Evolutionary conservation across 352 stramenopile species (phyloP).

Genomic region (Globisporangium echinulatum): DNA sequence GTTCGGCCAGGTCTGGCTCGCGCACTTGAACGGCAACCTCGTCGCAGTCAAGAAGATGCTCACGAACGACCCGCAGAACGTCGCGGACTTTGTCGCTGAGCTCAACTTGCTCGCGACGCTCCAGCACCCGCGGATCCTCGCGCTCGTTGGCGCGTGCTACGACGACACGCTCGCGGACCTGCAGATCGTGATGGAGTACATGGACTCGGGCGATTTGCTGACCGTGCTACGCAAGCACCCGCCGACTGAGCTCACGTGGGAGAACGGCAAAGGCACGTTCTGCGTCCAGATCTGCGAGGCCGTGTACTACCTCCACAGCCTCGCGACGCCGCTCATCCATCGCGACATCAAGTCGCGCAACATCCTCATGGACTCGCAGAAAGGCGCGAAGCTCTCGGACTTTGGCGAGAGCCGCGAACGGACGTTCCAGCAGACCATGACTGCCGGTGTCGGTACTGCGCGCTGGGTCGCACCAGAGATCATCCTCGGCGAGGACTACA

Average conservation of each 20-base stretch:
- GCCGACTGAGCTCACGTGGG: slow-evolving; percentile 44
- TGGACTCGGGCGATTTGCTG: slow-evolving; percentile 65
- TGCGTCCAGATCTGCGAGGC: slow-evolving; percentile 78
- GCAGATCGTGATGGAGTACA: slow-evolving; percentile 80
- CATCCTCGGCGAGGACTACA: slow-evolving; percentile 73
- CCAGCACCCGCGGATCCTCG: slow-evolving; percentile 68
- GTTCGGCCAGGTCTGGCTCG: slow-evolving; percentile 80
- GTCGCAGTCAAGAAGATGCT: slow-evolving; percentile 83
- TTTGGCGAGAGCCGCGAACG: slow-evolving; percentile 74
- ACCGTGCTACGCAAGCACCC: slow-evolving; percentile 44
- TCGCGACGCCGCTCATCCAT: slow-evolving; percentile 86
- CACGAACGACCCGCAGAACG: slow-evolving; percentile 39
- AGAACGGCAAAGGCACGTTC: slow-evolving; percentile 58
- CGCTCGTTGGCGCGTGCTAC: slow-evolving; percentile 67
- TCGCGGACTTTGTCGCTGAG: slow-evolving; percentile 68
- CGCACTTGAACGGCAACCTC: slow-evolving; percentile 51
- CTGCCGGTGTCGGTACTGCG: slow-evolving; percentile 59
- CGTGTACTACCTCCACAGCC: slow-evolving; percentile 85
- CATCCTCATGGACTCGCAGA: slow-evolving; percentile 76
- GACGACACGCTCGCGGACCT: slow-evolving; percentile 59
- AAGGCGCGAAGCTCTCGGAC: slow-evolving; percentile 69
- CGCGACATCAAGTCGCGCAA: slow-evolving; percentile 91
- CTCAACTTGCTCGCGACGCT: slow-evolving; percentile 77
- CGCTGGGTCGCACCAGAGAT: slow-evolving; percentile 76
- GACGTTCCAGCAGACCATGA: slow-evolving; percentile 73